Evolutionary conservation across 441 rosid genomes (phyloP).

Genomic region (Geranium incanum): DNA sequence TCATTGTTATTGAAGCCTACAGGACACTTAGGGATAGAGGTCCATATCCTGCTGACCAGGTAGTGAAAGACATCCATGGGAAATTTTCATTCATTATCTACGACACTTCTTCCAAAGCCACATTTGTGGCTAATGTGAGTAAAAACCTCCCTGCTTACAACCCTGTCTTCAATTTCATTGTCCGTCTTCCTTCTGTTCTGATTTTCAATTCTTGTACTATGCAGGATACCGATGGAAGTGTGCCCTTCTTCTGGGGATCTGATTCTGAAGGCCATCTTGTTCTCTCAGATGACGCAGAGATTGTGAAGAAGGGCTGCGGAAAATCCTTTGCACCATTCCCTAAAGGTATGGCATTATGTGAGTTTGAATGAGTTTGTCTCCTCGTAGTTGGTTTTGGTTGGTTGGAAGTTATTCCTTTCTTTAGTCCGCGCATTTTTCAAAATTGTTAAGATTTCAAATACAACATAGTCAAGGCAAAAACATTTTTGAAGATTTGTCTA

Average conservation of each 20-base stretch:
- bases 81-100: conserved; percentile 68
- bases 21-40: conserved; percentile 91
- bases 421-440: too few relatives aligned
- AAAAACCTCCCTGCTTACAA: background rate
- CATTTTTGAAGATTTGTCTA: background rate
- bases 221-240: conserved; percentile 87
- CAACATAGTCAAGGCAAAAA: background rate
- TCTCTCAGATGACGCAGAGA: conserved; percentile 61
- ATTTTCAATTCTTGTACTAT: conserved; percentile 11
- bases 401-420: too few relatives aligned
- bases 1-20: conserved; percentile 82
- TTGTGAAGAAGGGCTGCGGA: conserved; percentile 76
- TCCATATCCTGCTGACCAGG: conserved; percentile 92
- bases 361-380: too few relatives aligned
- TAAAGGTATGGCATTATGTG: conserved; percentile 45
- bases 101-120: conserved; percentile 53
- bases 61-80: conserved; percentile 76
- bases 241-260: conserved; percentile 86
- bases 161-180: background rate
- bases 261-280: conserved; percentile 82
- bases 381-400: too few relatives aligned
- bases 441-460: too few relatives aligned
- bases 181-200: background rate
- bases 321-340: conserved; percentile 97
- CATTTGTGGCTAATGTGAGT: conserved; percentile 72